Evolutionary conservation across 2,329 filamentous ascomycete genomes (phyloP).

Genomic region (Pseudonectria buxi): DNA sequence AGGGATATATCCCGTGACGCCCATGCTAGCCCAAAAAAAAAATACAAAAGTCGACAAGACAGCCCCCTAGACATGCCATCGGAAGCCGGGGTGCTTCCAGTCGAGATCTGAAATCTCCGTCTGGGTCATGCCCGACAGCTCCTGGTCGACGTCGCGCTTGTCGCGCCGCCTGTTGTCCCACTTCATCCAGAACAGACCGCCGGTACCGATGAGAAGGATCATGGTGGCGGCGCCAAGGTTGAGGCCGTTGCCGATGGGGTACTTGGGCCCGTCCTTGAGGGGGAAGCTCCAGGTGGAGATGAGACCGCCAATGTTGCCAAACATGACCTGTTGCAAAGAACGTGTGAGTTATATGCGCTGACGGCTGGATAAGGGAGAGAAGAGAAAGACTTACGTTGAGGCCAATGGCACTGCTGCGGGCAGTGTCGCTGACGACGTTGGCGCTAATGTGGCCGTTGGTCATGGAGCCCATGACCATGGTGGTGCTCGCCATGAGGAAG

Average conservation of each 20-base stretch:
- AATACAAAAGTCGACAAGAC: too few relatives aligned
- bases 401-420: slow-evolving; percentile 56
- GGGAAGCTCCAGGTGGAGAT: slow-evolving; percentile 60
- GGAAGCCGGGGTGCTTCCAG: slow-evolving; percentile 62
- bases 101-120: slow-evolving; percentile 54
- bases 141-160: slow-evolving; percentile 46
- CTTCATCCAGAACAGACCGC: slow-evolving; percentile 53
- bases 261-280: slow-evolving; percentile 56
- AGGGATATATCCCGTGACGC: too few relatives aligned
- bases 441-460: slow-evolving; percentile 57
- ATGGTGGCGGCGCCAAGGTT: slow-evolving; percentile 57
- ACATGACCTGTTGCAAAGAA: slow-evolving; percentile 19
- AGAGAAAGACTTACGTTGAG: slow-evolving; percentile 16
- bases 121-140: slow-evolving; percentile 48
- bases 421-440: slow-evolving; percentile 60
- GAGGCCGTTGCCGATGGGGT: slow-evolving; percentile 56
- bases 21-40: too few relatives aligned
- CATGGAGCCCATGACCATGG: slow-evolving; percentile 54
- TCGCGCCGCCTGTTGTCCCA: slow-evolving; percentile 55
- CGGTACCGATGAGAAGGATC: slow-evolving; percentile 44
- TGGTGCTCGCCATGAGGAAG: slow-evolving; percentile 55
- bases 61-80: slow-evolving; percentile 38
- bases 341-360: slow-evolving; percentile 4
- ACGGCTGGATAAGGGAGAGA: not conserved
- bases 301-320: slow-evolving; percentile 51